phyloP scores from a whole-genome alignment of 23 red algal genomes.

The Gracilariopsis chorda region DNA sequence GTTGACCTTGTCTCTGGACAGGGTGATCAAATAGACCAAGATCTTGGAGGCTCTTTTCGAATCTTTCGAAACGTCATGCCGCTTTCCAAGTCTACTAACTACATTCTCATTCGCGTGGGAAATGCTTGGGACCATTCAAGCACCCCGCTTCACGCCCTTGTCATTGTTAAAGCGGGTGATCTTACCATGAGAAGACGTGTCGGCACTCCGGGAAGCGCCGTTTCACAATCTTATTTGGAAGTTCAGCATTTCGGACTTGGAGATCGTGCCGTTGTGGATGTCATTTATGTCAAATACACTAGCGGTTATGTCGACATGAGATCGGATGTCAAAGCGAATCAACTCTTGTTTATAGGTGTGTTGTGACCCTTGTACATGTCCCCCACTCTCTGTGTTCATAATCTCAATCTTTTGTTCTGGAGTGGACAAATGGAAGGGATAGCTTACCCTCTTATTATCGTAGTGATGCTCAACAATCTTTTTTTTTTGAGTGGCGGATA shows the following conservation, averaged over 20 bases:
- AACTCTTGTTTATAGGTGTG: neutral
- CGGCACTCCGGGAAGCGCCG: slow-evolving; percentile 24
- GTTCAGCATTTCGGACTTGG: slow-evolving; percentile 39
- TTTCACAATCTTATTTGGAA: slow-evolving; percentile 31
- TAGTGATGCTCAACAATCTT: too few species aligned
- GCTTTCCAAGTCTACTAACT: neutral
- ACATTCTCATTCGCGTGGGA: slow-evolving; percentile 58
- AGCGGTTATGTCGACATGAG: slow-evolving; percentile 2
- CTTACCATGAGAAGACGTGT: slow-evolving; percentile 43
- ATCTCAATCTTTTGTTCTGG: too few species aligned
- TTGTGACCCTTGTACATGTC: too few species aligned
- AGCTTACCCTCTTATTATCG: too few species aligned
- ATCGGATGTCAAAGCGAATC: neutral
- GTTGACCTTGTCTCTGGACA: slow-evolving; percentile 30
- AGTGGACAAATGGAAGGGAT: too few species aligned
- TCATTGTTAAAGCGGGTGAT: slow-evolving; percentile 9
- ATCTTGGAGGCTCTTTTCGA: slow-evolving; percentile 18
- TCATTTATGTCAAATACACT: neutral
- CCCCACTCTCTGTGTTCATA: too few species aligned
- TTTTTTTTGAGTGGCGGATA: too few species aligned
- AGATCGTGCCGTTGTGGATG: neutral
- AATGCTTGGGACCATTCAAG: neutral
- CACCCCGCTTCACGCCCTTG: slow-evolving; percentile 35
- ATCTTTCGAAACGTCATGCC: slow-evolving; percentile 14
- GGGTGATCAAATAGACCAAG: slow-evolving; percentile 12